Evolutionary conservation across 2,329 filamentous ascomycete genomes (phyloP), one percentile per base, ranked within the genome.

Genomic region (Fusarium lyarnte): DNA sequence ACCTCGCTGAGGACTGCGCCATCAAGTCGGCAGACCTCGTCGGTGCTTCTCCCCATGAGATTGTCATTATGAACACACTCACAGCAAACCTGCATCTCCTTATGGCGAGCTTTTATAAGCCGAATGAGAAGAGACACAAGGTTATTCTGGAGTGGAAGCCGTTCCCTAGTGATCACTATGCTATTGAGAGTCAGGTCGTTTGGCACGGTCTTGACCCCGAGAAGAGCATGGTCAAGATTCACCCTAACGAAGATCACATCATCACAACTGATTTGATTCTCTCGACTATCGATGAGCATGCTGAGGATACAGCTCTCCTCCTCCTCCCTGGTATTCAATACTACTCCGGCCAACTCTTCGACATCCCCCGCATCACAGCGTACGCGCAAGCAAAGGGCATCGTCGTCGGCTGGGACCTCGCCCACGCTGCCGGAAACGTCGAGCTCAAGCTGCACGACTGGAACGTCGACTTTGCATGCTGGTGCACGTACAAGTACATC

Each of bases 401-500:
- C 46, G 81, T 90, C 3, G 90, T 96, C 8, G 94, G 94, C 31
- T 97, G 94, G 94, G 94, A 97, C 79, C 90, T 96, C 31, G 94
- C 94, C 1, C 94, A 97, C 80, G 93, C 94, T 0, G 93, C 89
- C 27, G 94, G 94, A 36, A 97, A 97, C 78, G 93, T 97, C 4
- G 90, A 92, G 43, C 82, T 97, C 23, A 83, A 86, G 64, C 86
- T 97, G 25, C 94, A 97, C 81, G 93, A 95, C 76, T 97, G 94
- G 94, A 88, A 93, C 74, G 94, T 97, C 38, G 94, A 97, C 80
- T 97, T 97, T 77, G 94, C 95, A 21, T 93, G 89, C 59, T 97
- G 94, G 94, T 97, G 94, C 82, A 95, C 92, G 23, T 97, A 97
- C 87, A 97, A 97, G 84, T 97, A 97, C 83, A 88, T 97, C 80